Conservation (phyloP, 108 stramenopile species). For the Nitzschia putrida region DNA sequence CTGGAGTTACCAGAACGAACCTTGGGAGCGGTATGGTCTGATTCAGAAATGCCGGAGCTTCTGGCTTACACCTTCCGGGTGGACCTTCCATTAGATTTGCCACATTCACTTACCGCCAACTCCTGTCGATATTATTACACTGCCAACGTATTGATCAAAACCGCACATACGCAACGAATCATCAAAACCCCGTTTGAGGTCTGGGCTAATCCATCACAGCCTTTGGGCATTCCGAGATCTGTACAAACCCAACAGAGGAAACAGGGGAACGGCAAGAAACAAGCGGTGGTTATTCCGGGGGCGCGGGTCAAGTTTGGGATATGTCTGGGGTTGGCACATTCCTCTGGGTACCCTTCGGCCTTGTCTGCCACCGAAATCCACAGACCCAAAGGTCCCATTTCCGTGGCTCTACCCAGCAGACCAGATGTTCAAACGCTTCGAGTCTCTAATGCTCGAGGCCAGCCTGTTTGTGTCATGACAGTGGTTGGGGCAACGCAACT, state of each 20-base stretch:
- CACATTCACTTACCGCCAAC: conserved; percentile 45
- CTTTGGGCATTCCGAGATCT: conserved; percentile 13
- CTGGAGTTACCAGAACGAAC: conserved; percentile 40
- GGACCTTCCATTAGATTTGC: conserved; percentile 50
- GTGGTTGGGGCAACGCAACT: conserved; percentile 42
- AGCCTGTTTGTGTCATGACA: conserved; percentile 50
- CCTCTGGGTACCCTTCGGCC: conserved; percentile 46
- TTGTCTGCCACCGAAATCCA: conserved; percentile 51
- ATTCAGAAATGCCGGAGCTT: not conserved
- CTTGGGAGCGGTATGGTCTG: conserved; percentile 4
- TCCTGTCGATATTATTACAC: conserved; percentile 57
- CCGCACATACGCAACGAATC: conserved; percentile 26
- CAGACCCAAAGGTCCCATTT: conserved; percentile 42
- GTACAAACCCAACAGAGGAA: conserved; percentile 7
- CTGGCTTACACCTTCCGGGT: conserved; percentile 61
- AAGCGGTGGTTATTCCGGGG: conserved; percentile 6
- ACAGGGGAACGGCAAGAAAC: not conserved
- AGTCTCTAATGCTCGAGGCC: conserved; percentile 29
- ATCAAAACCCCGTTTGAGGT: conserved; percentile 39
- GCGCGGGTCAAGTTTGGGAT: conserved; percentile 44
- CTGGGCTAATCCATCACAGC: conserved; percentile 21
- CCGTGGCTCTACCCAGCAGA: conserved; percentile 27
- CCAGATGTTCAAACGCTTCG: conserved; percentile 41
- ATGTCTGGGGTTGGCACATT: conserved; percentile 45
- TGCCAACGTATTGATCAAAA: conserved; percentile 34